A percentile compares a stretch with the other conserved stretches of the same genome.
phyloP scores from a whole-genome alignment of 805 yeast species.

The Yarrowia deformans region DNA sequence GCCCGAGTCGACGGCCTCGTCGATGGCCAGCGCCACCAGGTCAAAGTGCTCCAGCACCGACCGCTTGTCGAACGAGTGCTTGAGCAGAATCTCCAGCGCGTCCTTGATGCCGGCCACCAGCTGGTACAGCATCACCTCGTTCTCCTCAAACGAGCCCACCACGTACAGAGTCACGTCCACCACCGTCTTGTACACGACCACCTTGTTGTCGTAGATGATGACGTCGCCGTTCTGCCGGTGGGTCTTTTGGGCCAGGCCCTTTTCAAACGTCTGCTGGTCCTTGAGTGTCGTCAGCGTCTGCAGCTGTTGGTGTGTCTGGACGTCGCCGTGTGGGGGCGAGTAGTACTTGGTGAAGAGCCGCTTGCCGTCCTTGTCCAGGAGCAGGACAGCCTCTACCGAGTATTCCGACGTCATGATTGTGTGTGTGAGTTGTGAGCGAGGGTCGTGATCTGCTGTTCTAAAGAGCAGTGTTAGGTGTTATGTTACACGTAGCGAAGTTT shows the following conservation, averaged over 20 bases:
- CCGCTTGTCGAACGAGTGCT: constrained; percentile 73
- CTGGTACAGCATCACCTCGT: constrained; percentile 79
- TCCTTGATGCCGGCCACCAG: constrained; percentile 80
- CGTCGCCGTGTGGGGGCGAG: constrained; percentile 61
- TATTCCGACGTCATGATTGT: constrained; percentile 59
- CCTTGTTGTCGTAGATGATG: constrained; percentile 75
- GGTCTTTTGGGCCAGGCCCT: constrained; percentile 73
- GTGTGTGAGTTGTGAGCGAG: background rate
- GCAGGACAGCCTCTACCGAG: constrained; percentile 78
- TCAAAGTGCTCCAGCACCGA: constrained; percentile 84
- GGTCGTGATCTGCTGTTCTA: background rate
- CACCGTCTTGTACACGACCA: constrained; percentile 85
- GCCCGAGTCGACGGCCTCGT: constrained; percentile 94
- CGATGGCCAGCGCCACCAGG: constrained; percentile 82
- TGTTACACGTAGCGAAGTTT: constrained; percentile 38
- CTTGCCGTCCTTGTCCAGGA: constrained; percentile 81
- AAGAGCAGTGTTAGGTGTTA: background rate
- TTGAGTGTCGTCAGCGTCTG: constrained; percentile 54
- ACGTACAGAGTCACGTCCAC: constrained; percentile 77
- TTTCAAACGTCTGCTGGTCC: constrained; percentile 81
- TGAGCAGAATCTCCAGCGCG: constrained; percentile 77
- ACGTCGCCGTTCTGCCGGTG: constrained; percentile 82
- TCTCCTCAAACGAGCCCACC: constrained; percentile 80
- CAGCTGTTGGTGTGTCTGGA: constrained; percentile 13
- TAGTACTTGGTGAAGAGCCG: constrained; percentile 87